A percentile compares a stretch with the other conserved stretches of the same genome.
phyloP scores from a whole-genome alignment of 345 rosid genomes.

The Toxicodendron radicans region DNA sequence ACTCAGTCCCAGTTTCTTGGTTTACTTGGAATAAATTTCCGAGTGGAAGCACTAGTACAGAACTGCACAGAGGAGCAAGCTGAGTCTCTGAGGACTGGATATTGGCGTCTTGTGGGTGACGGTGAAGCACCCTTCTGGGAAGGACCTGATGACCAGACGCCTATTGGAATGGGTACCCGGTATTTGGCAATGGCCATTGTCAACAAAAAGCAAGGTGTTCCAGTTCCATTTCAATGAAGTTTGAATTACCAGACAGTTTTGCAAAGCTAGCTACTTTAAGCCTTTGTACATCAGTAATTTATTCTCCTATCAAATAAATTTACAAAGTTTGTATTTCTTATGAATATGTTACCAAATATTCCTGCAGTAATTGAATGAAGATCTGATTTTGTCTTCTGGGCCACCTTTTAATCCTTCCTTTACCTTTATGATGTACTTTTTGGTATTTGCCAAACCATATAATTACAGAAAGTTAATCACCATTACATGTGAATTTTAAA shows the following conservation, averaged over 20 bases:
- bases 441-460: neutral
- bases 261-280: neutral
- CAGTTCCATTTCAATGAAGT: slow-evolving; percentile 68
- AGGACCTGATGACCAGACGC: slow-evolving; percentile 71
- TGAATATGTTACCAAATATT: neutral
- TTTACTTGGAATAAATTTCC: slow-evolving; percentile 87
- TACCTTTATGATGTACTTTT: neutral
- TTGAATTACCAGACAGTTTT: slow-evolving; percentile 5
- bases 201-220: slow-evolving; percentile 78
- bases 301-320: slow-evolving; percentile 7
- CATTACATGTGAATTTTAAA: too few relatives aligned
- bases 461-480: too few relatives aligned
- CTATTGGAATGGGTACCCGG: slow-evolving; percentile 91
- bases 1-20: slow-evolving; percentile 92
- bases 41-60: slow-evolving; percentile 76
- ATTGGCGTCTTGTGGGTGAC: slow-evolving; percentile 94
- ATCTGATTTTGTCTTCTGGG: neutral
- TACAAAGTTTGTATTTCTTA: neutral
- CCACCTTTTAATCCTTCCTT: neutral
- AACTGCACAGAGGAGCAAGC: slow-evolving; percentile 81
- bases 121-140: slow-evolving; percentile 99
- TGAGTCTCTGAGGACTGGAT: slow-evolving; percentile 74
- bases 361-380: neutral
- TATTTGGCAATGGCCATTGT: slow-evolving; percentile 86
- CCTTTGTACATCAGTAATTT: slow-evolving; percentile 6